Evolutionary conservation across 352 stramenopile species (phyloP), one percentile per base, ranked within the genome.

Genomic region (Halophytophthora polymorphica): DNA sequence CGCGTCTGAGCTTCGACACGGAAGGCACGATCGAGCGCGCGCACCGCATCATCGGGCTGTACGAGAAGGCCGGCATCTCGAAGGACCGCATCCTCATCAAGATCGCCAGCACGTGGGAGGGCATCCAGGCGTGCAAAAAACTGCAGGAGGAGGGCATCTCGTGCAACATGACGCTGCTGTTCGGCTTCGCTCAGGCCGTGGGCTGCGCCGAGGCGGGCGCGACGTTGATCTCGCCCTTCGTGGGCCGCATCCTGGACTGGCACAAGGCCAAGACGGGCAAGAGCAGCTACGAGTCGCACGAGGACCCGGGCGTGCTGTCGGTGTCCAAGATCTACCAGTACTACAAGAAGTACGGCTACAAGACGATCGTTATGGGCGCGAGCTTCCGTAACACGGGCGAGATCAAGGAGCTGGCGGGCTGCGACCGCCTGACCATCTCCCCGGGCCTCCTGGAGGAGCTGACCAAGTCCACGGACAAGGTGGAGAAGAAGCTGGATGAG

Each of bases 111-210:
- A 99, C 96, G n/a, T 99, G 95, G 95, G 96, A 98, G 64, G 96
- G 96, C 17, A 98, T 99, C 67, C 85, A 98, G 73, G 96, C 96
- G 8, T 97, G 93, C 48, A 93, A 97, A 66, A 66, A 97, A 35
- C 77, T 99, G 43, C 90, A 99, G 76, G 58, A 90, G 58, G 95
- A 99, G 61, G 96, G 95, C 43, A 99, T 99, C 63, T 87, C 90
- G 54, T 99, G 96, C 72, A 99, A 99, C 78, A 95, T 99, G 73
- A 99, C 97, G 23, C 77, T 99, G 40, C 76, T 99, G 34, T 99
- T 99, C 73, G 95, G 88, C 45, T 97, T 99, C 49, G 76, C 95
- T 37, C 97, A 99, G 82, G 97, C 96, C 10, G 96, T 97, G 34
- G 68, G 95, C 71, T 78, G 92, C 63, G 97, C 96, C 5, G 94